Percentiles rank a stretch among this genome's conserved stretches.
Evolutionary conservation across 805 yeast genomes (phyloP).

Genomic region (Candida glaebosa): DNA sequence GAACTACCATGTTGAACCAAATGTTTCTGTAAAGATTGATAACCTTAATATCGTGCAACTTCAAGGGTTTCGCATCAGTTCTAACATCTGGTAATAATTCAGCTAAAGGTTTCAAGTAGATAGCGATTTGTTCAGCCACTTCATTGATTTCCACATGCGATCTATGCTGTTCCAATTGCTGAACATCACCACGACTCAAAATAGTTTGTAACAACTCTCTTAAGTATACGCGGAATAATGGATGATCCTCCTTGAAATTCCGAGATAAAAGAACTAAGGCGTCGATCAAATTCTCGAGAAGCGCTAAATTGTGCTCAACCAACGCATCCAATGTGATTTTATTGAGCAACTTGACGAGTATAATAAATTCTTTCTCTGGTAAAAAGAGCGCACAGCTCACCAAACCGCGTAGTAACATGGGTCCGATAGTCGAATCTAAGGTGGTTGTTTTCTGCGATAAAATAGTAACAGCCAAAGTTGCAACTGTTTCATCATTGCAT

Average conservation of each 20-base stretch:
- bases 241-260: conserved; percentile 35
- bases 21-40: conserved; percentile 72
- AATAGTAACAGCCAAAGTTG: conserved; percentile 75
- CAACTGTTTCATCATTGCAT: conserved; percentile 68
- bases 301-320: conserved; percentile 34
- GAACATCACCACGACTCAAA: conserved; percentile 76
- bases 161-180: conserved; percentile 71
- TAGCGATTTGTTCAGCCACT: conserved; percentile 65
- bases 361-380: conserved; percentile 62
- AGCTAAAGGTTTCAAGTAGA: conserved; percentile 72
- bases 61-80: conserved; percentile 38
- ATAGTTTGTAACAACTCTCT: conserved; percentile 64
- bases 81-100: conserved; percentile 59
- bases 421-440: conserved; percentile 50
- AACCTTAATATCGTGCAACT: conserved; percentile 44
- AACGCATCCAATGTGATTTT: conserved; percentile 45
- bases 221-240: conserved; percentile 55
- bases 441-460: conserved; percentile 68
- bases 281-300: conserved; percentile 39
- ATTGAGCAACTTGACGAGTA: conserved; percentile 58
- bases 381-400: conserved; percentile 59
- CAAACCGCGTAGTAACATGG: conserved; percentile 56
- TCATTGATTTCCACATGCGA: conserved; percentile 68
- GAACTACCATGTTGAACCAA: conserved; percentile 93
- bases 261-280: conserved; percentile 50